Evolutionary conservation across 2,329 filamentous ascomycete genomes (phyloP), one percentile per base, ranked within the genome.

Genomic region (Cladosporium sp.): DNA sequence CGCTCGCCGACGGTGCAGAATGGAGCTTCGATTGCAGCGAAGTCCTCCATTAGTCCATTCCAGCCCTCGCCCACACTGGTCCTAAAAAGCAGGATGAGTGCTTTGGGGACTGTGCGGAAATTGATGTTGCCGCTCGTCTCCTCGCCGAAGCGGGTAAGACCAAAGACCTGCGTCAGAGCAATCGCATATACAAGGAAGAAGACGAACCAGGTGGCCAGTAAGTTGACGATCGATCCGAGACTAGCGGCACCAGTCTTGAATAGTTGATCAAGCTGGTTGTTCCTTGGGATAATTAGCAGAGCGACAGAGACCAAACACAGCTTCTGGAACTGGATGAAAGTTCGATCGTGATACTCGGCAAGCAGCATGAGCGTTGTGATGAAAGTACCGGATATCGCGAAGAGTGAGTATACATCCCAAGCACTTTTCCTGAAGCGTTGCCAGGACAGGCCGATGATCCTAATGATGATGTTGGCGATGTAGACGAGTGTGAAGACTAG

Each of bases 241-340:
- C 90, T 96, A 54, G 93, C 94, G 10, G 94, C 94, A 0, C 93
- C 95, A 1, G 95, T 99, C 74, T 99, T 99, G 84, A 99, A 99
- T 0, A 99, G 84, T 71, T 99, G 94, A 70, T 99, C 95, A 20
- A 99, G 82, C 50, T 96, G 92, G 66, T 99, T 95, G 71, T 99
- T 99, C 52, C 95, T 85, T 1, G 94, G 94, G 60, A 99, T 99
- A 34, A 99, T 82, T 52, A 99, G 79, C 8, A 97, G 80, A 2
- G 94, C 87, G 56, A 97, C 88, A 8, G 90, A 88, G 19, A 97
- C 94, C 32, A 99, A 81, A 72, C 96, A 97, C 60, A 96, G 83
- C 74, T 99, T 99, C 78, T 97, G 91, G 32, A 97, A 76, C 74
- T 92, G 89, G 34, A 87, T 80, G 65, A 93, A 91, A n/a, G 81